Evolutionary conservation across 495 filamentous ascomycete species (phyloP).

Genomic region (Penicillium fimorum): DNA sequence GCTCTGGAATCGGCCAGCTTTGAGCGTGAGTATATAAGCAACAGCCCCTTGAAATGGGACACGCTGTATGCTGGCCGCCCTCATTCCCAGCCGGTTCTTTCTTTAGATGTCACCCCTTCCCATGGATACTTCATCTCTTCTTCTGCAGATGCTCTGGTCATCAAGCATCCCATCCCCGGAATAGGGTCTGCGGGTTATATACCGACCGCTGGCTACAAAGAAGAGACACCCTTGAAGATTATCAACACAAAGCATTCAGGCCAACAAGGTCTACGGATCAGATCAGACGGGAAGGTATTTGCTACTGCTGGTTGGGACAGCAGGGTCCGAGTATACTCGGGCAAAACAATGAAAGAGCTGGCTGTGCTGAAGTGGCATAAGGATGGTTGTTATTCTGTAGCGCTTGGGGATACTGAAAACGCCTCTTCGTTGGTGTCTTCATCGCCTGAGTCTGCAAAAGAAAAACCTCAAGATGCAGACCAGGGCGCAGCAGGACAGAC

Average conservation of each 20-base stretch:
- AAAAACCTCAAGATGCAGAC: neutral
- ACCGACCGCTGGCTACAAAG: constrained; percentile 18
- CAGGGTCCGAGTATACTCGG: constrained; percentile 73
- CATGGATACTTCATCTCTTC: constrained; percentile 72
- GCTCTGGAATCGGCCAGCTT: constrained; percentile 16
- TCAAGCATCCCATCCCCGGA: constrained; percentile 59
- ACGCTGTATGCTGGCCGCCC: constrained; percentile 62
- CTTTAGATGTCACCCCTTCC: constrained; percentile 61
- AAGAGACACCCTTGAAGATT: constrained; percentile 51
- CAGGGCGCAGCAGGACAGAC: neutral
- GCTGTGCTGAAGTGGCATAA: constrained; percentile 96
- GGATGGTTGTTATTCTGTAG: constrained; percentile 82
- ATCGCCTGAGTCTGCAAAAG: neutral
- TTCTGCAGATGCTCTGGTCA: constrained; percentile 70
- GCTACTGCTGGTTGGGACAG: constrained; percentile 94
- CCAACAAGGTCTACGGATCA: constrained; percentile 76
- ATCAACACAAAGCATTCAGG: constrained; percentile 83
- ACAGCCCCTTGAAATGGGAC: constrained; percentile 52
- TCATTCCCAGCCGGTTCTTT: constrained; percentile 85
- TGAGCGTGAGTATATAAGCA: constrained; percentile 9
- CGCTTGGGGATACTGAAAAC: constrained; percentile 59
- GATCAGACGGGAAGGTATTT: constrained; percentile 78
- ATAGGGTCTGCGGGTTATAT: constrained; percentile 11
- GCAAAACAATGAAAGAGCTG: constrained; percentile 79
- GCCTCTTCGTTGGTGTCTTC: neutral